A percentile compares a stretch with the other conserved stretches of the same genome.
These are phyloP conservation scores for Lycium barbarum DNA, from an alignment of 257 asterid genomes.

Conservation along the genomic window DNA sequence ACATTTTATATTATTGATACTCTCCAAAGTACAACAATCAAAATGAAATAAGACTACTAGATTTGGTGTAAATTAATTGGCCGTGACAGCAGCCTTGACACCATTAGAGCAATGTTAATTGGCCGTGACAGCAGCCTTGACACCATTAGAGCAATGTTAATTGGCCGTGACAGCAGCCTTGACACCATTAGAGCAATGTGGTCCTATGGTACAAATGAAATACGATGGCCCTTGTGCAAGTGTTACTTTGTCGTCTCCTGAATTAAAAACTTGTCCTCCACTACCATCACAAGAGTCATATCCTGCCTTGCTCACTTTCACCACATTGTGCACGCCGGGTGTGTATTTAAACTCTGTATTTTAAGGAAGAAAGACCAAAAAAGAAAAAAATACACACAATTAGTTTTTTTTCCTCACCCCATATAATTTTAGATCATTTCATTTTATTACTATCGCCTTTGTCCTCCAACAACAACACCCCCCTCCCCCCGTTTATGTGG, in stretches of 20 bases:
- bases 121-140: neutral
- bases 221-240: neutral
- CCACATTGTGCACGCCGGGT: neutral
- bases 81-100: neutral
- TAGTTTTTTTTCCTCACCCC: no score
- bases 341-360: neutral
- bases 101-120: neutral
- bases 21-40: neutral
- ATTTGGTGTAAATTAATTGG: neutral
- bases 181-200: neutral
- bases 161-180: neutral
- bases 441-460: no score
- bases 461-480: no score
- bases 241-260: conserved; percentile 12
- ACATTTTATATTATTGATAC: neutral
- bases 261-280: conserved; percentile 5
- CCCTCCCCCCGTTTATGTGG: no score
- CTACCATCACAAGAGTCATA: neutral
- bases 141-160: no score
- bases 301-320: neutral
- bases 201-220: neutral
- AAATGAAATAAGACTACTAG: neutral
- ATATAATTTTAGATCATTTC: no score
- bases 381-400: no score
- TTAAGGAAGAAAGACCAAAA: no score